Base-by-base conservation (phyloP, 2,329 filamentous ascomycete species). In the Lasiodiplodia gonubiensis region DNA sequence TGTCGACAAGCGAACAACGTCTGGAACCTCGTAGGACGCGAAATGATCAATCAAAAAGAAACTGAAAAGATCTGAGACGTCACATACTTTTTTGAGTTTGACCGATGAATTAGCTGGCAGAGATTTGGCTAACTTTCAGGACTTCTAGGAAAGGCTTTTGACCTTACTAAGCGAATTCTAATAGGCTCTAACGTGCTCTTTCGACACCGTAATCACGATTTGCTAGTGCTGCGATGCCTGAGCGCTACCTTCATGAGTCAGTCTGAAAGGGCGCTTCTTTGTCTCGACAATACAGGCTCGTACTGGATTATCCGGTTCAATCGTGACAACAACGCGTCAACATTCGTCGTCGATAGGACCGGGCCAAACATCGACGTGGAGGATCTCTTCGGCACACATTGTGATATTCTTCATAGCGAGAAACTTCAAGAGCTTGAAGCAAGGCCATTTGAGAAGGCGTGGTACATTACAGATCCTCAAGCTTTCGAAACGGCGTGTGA, bases 11-110 rank as follows among this genome's bases (percentile, higher is more conserved):
- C 42, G 27, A 63, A 10, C n/a, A 55, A 46, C 35, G 7, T n/a
- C 37, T 8, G 4, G 30, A 67, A n/a, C 66, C 57, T 63, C 51
- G 30, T 49, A 5, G 37, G 59, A 66, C 16, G 35, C 51, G 66
- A 64, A 37, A 64, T 67, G 66, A 67, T 63, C 30, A 37, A 30
- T 8, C 5, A 30, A 55, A 39, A 37, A 49, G 21, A 66, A 64
- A 67, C 66, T 67, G 66, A 67, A 67, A 67, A 67, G 66, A 67
- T 64, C 66, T 67, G 66, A 67, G 66, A 67, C 59, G 65, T 48
- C 42, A 21, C 33, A 57, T 18, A 23, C 14, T 49, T 49, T 21
- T 30, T 21, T 12, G 30, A 10, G 30, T 33, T 27, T 14, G 37
- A 14, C 8, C 25, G 7, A 30, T 23, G 37, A 23, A 52, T 5